Percentiles rank a stretch among this genome's conserved stretches.
Evolutionary conservation across 202 grass and related monocot species (phyloP).

Genomic region (Digitaria exilis): DNA sequence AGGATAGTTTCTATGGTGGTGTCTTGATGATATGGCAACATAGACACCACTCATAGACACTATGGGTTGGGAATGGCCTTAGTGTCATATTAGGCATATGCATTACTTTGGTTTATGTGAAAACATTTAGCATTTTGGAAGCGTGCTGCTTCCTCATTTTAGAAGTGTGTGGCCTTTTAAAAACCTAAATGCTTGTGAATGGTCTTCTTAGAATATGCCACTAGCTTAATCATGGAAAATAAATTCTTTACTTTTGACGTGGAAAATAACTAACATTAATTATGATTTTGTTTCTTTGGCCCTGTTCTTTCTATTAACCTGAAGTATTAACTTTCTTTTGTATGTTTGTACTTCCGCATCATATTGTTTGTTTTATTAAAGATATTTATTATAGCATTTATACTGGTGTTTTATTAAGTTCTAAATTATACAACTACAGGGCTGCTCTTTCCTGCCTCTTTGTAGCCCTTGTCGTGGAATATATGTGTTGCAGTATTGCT

Average conservation of each 20-base stretch:
- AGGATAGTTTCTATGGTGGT: no score
- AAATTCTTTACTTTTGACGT: background rate
- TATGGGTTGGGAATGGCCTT: no score
- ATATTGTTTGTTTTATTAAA: background rate
- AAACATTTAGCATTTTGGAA: background rate
- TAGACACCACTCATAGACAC: no score
- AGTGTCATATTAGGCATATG: background rate
- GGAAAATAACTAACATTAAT: background rate
- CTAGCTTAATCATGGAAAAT: background rate
- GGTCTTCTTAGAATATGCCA: background rate
- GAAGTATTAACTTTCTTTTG: no score
- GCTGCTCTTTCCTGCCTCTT: conserved; percentile 18
- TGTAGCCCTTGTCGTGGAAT: conserved; percentile 12
- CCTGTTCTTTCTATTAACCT: background rate
- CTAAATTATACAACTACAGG: background rate
- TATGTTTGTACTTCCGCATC: background rate
- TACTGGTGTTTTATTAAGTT: background rate
- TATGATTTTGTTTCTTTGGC: background rate
- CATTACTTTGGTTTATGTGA: background rate
- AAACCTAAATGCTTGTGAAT: background rate
- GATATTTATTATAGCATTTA: background rate
- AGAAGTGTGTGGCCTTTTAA: no score
- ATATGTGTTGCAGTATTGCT: background rate
- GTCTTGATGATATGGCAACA: no score
- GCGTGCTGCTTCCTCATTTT: background rate